Evolutionary conservation across 768 basidiomycete species (phyloP), one percentile per base, ranked within the genome.

Genomic region (Lepiota subincarnata): DNA sequence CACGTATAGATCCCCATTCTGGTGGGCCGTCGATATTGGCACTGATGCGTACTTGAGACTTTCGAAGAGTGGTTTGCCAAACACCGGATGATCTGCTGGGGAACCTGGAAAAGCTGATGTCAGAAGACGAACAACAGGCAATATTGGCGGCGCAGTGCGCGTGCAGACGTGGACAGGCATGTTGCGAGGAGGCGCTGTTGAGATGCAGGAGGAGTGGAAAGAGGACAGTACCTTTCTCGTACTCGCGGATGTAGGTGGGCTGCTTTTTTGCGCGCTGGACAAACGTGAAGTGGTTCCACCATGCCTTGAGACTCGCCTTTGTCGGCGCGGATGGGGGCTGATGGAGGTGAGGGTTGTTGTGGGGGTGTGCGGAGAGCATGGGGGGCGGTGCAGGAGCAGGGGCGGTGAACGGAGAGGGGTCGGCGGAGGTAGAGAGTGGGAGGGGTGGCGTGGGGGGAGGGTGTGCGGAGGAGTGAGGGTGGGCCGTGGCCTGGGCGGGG

Each of bases 1-100:
- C 4, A 93, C 87, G 65, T 89, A 91, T 14, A 92, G 77, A 59
- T 89, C 84, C 6, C 92, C 92, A 56, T 82, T 82, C 10, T 86
- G 76, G 55, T 87, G 89, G 5, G 90, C 86, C 12, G 94, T 96
- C 8, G 89, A 92, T 65, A 98, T 96, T 64, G 95, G 94, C 1
- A 97, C 96, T 61, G 83, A 88, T 13, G 96, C 96, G 67, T 87
- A 88, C 61, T 79, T 79, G 60, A 98, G 73, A 56, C 87, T 88
- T 64, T 95, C 90, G 60, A 80, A 80, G 62, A 98, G 81, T 1
- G 92, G 85, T 53, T 82, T 87, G 4, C 89, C 89, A 62, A 98
- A 98, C 26, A 98, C 92, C 6, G 78, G 54, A 40, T 44, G 55
- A 19, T 56, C 56, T 26, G 26, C 26, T 11, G 41, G 13, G 52